These are phyloP conservation scores for Allomyces javanicus DNA, from an alignment of 192 early-diverging fungal genomes.

Conservation along the genomic window DNA sequence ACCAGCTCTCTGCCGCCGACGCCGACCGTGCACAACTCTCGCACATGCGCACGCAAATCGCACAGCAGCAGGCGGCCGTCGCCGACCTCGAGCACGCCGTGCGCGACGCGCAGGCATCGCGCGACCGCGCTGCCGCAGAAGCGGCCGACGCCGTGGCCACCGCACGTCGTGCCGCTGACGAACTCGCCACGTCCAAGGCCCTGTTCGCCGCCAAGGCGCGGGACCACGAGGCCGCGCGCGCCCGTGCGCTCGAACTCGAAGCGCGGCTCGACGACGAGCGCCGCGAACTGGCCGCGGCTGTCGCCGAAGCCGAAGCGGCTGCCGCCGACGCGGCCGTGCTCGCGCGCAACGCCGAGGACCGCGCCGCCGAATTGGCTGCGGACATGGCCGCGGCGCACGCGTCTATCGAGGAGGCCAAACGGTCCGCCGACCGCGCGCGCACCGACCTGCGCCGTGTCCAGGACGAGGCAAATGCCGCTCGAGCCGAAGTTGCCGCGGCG, in stretches of 20 bases:
- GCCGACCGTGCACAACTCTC: background rate
- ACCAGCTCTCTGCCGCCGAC: background rate
- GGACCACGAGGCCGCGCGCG: background rate
- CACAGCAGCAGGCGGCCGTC: background rate
- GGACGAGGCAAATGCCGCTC: background rate
- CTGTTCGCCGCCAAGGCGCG: background rate
- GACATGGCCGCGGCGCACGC: too few species aligned
- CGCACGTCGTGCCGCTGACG: too few species aligned
- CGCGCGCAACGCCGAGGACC: background rate
- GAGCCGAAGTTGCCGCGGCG: too few species aligned
- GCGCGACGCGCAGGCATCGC: background rate
- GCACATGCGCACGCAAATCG: background rate
- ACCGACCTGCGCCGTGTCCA: background rate
- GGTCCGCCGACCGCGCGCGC: too few species aligned
- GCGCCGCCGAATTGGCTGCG: background rate
- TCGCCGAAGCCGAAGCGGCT: background rate
- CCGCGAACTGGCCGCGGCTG: background rate
- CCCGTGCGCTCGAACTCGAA: background rate
- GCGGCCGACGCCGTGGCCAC: too few species aligned
- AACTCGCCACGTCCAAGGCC: background rate
- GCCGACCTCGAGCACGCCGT: background rate
- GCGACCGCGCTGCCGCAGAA: background rate
- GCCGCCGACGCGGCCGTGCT: background rate
- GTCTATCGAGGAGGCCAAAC: too few species aligned
- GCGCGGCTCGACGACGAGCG: background rate